Evolutionary conservation across 2,329 filamentous ascomycete genomes (phyloP), one percentile per base, ranked within the genome.

Genomic region (Apiospora hydei): DNA sequence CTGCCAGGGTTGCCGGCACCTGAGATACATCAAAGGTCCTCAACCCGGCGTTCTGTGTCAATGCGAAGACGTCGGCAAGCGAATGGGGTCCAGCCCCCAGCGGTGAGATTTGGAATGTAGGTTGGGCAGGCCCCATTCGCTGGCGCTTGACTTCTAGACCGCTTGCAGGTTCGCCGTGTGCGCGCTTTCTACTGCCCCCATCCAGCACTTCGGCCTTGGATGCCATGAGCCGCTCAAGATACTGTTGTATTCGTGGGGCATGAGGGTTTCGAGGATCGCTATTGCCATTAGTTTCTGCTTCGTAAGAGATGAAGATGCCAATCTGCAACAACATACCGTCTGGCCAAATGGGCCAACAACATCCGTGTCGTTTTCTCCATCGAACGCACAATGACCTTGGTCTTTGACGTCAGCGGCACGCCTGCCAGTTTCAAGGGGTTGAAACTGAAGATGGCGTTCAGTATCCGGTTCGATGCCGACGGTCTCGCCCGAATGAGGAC

Each of bases 311-410:
- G n/a, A 66, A 64, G 70, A 51, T 67, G 38, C 10, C 30, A 18
- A 47, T 10, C 14, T 18, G n/a, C 26, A 30, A 61, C 34, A 49
- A 74, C 86, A 76, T 86, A 94, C 92, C 91, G 89, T 84, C 96
- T 96, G 76, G 93, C 86, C 70, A 98, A 85, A 82, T 98, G 95
- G 70, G 95, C 88, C 51, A 98, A 87, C 67, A 99, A 85, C 76
- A 95, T 91, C 77, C 95, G 90, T 3, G 93, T 93, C 34, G 96
- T 99, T 80, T 97, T 94, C 82, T 98, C 96, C 91, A 99, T 96
- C 6, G 96, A 98, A 82, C 92, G 94, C 73, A 97, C 88, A 77
- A 96, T 90, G 73, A 99, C 92, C 77, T 93, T 94, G 69, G 90
- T 89, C 79, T 91, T 94, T 3, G 94, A 89, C 0, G 93, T 96